Evolutionary conservation across 2,329 filamentous ascomycete genomes (phyloP).

Genomic region (Pseudocercospora macadamiae): DNA sequence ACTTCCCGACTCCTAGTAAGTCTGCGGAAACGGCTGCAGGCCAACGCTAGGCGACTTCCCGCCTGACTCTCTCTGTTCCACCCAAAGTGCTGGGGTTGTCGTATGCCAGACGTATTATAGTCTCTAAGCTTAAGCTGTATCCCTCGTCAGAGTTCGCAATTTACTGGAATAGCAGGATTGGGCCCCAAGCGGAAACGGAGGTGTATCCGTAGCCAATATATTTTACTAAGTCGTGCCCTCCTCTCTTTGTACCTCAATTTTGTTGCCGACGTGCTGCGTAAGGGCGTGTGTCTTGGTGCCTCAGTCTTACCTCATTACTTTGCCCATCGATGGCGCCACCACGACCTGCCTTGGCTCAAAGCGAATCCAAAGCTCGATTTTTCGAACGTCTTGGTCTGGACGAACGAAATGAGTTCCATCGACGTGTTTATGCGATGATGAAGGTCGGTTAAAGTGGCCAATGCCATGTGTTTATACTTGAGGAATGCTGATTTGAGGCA

Average conservation of each 20-base stretch:
- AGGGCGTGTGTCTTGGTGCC: background rate
- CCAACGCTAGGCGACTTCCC: conserved; percentile 25
- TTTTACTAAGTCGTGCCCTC: conserved; percentile 6
- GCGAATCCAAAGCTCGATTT: conserved; percentile 49
- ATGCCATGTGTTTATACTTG: background rate
- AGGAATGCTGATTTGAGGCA: conserved; percentile 25
- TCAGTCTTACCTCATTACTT: background rate
- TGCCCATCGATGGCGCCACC: conserved; percentile 33
- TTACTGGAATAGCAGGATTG: conserved; percentile 22
- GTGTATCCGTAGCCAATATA: conserved; percentile 5
- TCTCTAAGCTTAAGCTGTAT: conserved; percentile 24
- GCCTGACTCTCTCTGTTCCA: conserved; percentile 28
- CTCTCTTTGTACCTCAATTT: background rate
- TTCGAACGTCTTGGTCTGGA: conserved; percentile 47
- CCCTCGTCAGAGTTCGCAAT: conserved; percentile 23
- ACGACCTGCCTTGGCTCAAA: conserved; percentile 43
- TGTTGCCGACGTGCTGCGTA: conserved; percentile 1
- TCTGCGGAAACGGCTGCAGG: conserved; percentile 26
- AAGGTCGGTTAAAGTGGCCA: conserved; percentile 47
- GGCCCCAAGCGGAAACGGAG: conserved; percentile 15
- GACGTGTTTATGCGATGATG: conserved; percentile 47
- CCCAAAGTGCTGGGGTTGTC: conserved; percentile 23
- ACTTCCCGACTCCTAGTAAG: conserved; percentile 22
- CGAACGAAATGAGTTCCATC: conserved; percentile 41
- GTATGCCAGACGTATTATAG: conserved; percentile 23